Percentiles rank a stretch among this genome's conserved stretches.
phyloP scores from a whole-genome alignment of 2,329 filamentous ascomycete genomes.

The Diaporthe nobilis region DNA sequence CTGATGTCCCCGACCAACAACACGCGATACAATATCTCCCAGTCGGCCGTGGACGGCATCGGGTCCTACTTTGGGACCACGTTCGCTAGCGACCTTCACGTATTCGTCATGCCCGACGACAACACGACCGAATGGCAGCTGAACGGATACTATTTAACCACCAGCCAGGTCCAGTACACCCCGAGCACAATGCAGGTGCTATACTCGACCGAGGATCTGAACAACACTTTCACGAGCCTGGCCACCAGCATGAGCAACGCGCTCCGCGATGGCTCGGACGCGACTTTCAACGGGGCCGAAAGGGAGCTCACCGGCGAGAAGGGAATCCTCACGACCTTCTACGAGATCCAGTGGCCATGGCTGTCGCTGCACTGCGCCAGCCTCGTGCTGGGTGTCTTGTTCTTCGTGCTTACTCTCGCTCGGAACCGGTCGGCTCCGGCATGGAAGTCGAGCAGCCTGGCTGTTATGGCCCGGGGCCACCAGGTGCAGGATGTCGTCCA shows the following conservation, averaged over 20 bases:
- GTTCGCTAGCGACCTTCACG: neutral
- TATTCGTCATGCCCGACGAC: neutral
- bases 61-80: constrained; percentile 6
- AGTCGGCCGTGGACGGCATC: constrained; percentile 9
- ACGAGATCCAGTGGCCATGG: constrained; percentile 35
- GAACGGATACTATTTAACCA: constrained; percentile 19
- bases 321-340: constrained; percentile 26
- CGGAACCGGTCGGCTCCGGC: neutral
- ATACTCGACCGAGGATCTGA: constrained; percentile 25
- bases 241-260: constrained; percentile 37
- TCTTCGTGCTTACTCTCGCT: constrained; percentile 14
- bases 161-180: neutral
- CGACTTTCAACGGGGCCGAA: neutral
- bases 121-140: neutral
- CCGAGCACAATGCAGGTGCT: constrained; percentile 26
- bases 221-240: constrained; percentile 26
- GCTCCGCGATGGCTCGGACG: neutral
- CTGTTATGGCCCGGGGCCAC: constrained; percentile 11
- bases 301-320: neutral
- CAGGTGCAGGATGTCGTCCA: constrained; percentile 15
- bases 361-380: constrained; percentile 32
- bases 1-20: neutral
- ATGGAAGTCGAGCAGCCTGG: constrained; percentile 34
- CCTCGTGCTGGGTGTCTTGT: constrained; percentile 12
- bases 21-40: constrained; percentile 14